These are phyloP conservation scores for Puccinia polysora DNA, from an alignment of 1,284 basidiomycete genomes.

Conservation along the genomic window DNA sequence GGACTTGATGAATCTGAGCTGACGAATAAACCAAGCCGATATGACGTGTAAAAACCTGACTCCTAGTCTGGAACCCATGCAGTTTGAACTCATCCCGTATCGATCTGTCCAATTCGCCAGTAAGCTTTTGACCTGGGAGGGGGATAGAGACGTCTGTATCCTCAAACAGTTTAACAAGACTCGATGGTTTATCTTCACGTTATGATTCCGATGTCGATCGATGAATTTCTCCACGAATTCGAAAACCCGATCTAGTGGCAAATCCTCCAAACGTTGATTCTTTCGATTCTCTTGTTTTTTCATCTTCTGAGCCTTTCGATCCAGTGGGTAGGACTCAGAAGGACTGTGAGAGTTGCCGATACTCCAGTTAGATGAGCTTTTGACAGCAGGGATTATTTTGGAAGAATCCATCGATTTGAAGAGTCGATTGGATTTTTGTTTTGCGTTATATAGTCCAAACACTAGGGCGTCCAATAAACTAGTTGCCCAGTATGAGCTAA, in stretches of 20 bases:
- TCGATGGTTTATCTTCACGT: slow-evolving; percentile 8
- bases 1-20: slow-evolving; percentile 5
- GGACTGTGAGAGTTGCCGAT: not conserved
- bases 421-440: not conserved
- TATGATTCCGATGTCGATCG: slow-evolving; percentile 9
- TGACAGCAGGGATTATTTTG: not conserved
- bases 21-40: slow-evolving; percentile 16
- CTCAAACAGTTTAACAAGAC: slow-evolving; percentile 38
- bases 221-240: slow-evolving; percentile 39
- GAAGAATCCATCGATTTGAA: not conserved
- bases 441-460: slow-evolving; percentile 34
- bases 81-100: slow-evolving; percentile 7
- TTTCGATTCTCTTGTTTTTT: not conserved
- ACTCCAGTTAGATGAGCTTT: not conserved
- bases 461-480: slow-evolving; percentile 19
- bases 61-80: slow-evolving; percentile 15
- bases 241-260: slow-evolving; percentile 13
- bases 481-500: slow-evolving; percentile 19
- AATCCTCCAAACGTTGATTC: not conserved
- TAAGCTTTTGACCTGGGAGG: slow-evolving; percentile 3
- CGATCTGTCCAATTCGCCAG: slow-evolving; percentile 1
- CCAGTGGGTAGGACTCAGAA: too few relatives aligned
- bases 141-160: slow-evolving; percentile 22
- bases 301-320: not conserved
- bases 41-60: slow-evolving; percentile 29